These are phyloP conservation scores for Sporothrix variecibatus DNA, from an alignment of 2,329 filamentous ascomycete genomes.

Conservation along the genomic window DNA sequence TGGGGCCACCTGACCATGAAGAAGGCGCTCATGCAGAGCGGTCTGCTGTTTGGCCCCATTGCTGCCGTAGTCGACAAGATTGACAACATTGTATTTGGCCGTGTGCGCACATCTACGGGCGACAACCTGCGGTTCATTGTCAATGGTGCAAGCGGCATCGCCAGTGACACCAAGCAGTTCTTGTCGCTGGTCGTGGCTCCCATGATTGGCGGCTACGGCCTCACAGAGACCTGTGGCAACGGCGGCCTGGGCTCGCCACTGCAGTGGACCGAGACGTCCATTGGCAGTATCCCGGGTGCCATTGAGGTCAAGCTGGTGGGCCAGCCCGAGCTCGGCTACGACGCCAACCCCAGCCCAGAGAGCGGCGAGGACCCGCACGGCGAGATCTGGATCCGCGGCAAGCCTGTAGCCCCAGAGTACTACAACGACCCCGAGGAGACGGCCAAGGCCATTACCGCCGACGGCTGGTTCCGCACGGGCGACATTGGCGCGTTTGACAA, in stretches of 20 bases:
- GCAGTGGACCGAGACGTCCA: slow-evolving; percentile 74
- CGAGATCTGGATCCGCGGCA: slow-evolving; percentile 86
- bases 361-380: slow-evolving; percentile 79
- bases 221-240: slow-evolving; percentile 90
- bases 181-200: slow-evolving; percentile 89
- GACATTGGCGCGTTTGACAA: slow-evolving; percentile 88
- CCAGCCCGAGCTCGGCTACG: slow-evolving; percentile 85
- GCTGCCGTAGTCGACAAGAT: slow-evolving; percentile 57
- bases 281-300: slow-evolving; percentile 75
- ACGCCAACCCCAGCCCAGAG: slow-evolving; percentile 68
- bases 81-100: slow-evolving; percentile 84
- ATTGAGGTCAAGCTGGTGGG: slow-evolving; percentile 92
- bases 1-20: slow-evolving; percentile 65
- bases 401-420: slow-evolving; percentile 74
- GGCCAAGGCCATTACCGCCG: slow-evolving; percentile 70
- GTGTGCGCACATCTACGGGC: slow-evolving; percentile 87
- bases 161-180: slow-evolving; percentile 85
- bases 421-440: slow-evolving; percentile 87
- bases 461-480: slow-evolving; percentile 96
- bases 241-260: slow-evolving; percentile 81
- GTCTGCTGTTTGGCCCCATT: slow-evolving; percentile 56
- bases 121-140: slow-evolving; percentile 85
- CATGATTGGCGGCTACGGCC: slow-evolving; percentile 91
- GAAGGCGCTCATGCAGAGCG: slow-evolving; percentile 57
- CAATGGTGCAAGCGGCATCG: slow-evolving; percentile 90